phyloP scores from a whole-genome alignment of 2,329 filamentous ascomycete genomes.

The Escovopsis sp. region DNA sequence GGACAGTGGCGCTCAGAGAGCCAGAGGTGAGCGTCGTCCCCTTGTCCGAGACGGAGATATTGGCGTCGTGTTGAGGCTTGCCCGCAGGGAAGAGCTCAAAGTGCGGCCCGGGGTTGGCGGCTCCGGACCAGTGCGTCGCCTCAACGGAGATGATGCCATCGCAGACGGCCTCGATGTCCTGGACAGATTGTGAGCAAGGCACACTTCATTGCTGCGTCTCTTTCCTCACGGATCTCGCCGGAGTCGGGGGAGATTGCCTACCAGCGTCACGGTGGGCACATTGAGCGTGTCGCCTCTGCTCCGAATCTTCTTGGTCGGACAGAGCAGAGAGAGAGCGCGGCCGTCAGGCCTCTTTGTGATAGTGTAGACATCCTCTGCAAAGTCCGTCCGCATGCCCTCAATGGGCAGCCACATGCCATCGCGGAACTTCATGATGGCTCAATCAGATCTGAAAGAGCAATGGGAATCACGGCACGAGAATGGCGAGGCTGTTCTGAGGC shows the following conservation, averaged over 20 bases:
- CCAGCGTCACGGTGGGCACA: constrained; percentile 33
- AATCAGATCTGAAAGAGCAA: not conserved
- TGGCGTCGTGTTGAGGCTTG: constrained; percentile 15
- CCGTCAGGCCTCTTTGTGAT: constrained; percentile 29
- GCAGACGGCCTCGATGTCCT: constrained; percentile 20
- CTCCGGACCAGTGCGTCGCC: constrained; percentile 25
- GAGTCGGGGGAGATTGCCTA: not conserved
- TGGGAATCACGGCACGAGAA: not conserved
- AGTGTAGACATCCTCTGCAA: constrained; percentile 48
- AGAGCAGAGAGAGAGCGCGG: constrained; percentile 37
- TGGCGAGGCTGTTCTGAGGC: not conserved
- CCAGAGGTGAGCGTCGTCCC: constrained; percentile 23
- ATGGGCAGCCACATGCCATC: constrained; percentile 47
- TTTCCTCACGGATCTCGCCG: too few species aligned
- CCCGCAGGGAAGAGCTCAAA: constrained; percentile 25
- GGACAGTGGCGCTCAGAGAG: constrained; percentile 20
- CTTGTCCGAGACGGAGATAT: constrained; percentile 17
- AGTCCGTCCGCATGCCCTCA: constrained; percentile 45
- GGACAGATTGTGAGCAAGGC: not conserved
- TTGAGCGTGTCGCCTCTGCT: constrained; percentile 42
- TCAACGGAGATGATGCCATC: constrained; percentile 27
- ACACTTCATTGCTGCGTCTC: too few species aligned
- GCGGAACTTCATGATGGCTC: constrained; percentile 17
- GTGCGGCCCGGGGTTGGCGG: constrained; percentile 21
- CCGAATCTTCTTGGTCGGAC: constrained; percentile 38